Evolutionary conservation across 257 asterid species (phyloP).

Genomic region (Solanum arcanum): DNA sequence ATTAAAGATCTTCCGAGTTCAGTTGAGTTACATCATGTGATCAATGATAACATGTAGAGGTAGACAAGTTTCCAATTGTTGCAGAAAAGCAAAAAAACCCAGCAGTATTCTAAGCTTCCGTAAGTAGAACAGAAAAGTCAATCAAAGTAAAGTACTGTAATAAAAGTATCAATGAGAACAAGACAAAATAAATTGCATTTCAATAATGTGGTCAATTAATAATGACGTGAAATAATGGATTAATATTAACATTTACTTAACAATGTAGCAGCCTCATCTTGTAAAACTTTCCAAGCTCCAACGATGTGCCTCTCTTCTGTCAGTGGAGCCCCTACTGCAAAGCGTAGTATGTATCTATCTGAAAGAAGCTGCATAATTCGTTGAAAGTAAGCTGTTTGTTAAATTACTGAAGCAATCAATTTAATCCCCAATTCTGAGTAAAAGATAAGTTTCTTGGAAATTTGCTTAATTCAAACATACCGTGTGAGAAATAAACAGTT

Average conservation of each 20-base stretch:
- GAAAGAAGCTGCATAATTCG: constrained; percentile 41
- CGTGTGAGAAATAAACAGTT: constrained; percentile 80
- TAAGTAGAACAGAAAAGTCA: neutral
- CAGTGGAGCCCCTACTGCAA: constrained; percentile 79
- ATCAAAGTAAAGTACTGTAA: neutral
- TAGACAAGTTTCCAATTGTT: neutral
- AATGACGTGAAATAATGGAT: neutral
- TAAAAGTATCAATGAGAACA: neutral
- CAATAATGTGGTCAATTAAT: neutral
- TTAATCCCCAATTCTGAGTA: neutral
- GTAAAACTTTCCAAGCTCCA: constrained; percentile 64
- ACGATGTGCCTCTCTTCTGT: constrained; percentile 72
- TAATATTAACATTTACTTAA: constrained; percentile 3
- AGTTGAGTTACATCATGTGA: neutral
- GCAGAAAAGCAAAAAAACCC: neutral
- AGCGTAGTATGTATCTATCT: constrained; percentile 40
- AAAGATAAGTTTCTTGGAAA: neutral
- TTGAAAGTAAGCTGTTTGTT: neutral
- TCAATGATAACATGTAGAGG: neutral
- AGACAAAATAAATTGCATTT: neutral
- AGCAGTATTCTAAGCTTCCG: neutral
- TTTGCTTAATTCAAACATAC: constrained; percentile 21
- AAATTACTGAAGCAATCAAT: neutral
- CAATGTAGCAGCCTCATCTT: constrained; percentile 51
- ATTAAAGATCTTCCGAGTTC: neutral